Conservation (phyloP, 1,284 basidiomycete species). For the Retiboletus flavoniger region DNA sequence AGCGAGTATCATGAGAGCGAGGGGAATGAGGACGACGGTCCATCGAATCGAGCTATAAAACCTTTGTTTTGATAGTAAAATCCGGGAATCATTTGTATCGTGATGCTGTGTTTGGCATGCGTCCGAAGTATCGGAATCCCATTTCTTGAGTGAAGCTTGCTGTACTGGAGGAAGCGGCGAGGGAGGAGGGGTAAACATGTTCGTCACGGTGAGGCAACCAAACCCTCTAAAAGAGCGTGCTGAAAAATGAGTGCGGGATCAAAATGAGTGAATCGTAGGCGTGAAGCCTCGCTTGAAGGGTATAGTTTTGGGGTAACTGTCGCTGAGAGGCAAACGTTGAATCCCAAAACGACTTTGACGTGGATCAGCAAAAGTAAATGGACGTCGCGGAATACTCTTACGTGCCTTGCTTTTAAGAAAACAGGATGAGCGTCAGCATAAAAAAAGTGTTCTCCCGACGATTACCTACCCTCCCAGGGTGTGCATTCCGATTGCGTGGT, state of each 20-base stretch:
- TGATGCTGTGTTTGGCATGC: constrained; percentile 7
- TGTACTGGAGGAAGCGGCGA: constrained; percentile 38
- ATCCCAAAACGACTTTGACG: background rate
- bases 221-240: constrained; percentile 21
- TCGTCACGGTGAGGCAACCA: constrained; percentile 1
- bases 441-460: constrained; percentile 3
- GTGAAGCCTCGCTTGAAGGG: constrained; percentile 4
- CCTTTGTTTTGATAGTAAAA: constrained; percentile 38
- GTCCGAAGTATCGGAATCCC: constrained; percentile 1
- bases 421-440: background rate
- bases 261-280: constrained; percentile 14
- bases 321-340: constrained; percentile 5
- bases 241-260: constrained; percentile 28
- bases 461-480: background rate
- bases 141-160: constrained; percentile 5
- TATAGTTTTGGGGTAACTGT: background rate
- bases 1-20: constrained; percentile 53
- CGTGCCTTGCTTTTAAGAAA: constrained; percentile 9
- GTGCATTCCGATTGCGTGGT: constrained; percentile 16
- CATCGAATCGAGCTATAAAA: constrained; percentile 45
- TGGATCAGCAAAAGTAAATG: constrained; percentile 12
- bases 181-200: constrained; percentile 54
- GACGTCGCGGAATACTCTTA: constrained; percentile 1
- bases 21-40: constrained; percentile 54
- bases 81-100: constrained; percentile 11